Evolutionary conservation across 2,329 filamentous ascomycete species (phyloP), one percentile per base, ranked within the genome.

Genomic region (Neodidymelliopsis sp.): DNA sequence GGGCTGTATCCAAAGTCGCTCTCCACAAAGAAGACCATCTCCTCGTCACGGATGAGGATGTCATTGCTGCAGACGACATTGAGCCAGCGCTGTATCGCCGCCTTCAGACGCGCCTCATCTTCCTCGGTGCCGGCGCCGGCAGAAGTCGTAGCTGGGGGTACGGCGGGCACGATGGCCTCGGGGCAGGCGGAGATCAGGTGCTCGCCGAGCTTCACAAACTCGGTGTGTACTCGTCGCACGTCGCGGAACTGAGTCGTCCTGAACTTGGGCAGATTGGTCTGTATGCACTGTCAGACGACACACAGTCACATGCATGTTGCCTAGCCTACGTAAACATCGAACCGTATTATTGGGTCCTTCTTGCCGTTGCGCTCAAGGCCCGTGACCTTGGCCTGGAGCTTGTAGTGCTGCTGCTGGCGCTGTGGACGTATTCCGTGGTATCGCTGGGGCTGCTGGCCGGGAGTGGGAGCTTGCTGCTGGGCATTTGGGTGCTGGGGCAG

Each of bases 231-330:
- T 53, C 94, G 90, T 63, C 94, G 89, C 59, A 99, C 91, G 74
- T 99, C 94, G 68, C 94, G 91, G 77, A 97, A 99, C 73, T 99
- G 94, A 4, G 94, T 99, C 0, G 94, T 99, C 64, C 94, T 86
- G 75, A 97, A 99, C 62, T 93, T 93, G 42, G 93, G 92, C n/a
- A 99, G 88, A 75, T 99, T 99, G 59, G 94, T 99, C 94, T 99
- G 53, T 16, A 27, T n/a, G 8, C 25, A 5, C 18, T 3, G 44
- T 63, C 31, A 64, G 58, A 53, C 33, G 11, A 12, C 8, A 28
- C 35, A 15, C 33, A 33, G 16, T 9, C 19, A 20, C 8, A 9
- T 6, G 6, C 12, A 31, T 29, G 37, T 25, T 29, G n/a, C 22
- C 20, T 43, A 37, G 61, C 60, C n/a, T 86, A 97, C 94, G 75